Conservation (phyloP, 805 yeast species). For the Ogataea nonfermentans region DNA sequence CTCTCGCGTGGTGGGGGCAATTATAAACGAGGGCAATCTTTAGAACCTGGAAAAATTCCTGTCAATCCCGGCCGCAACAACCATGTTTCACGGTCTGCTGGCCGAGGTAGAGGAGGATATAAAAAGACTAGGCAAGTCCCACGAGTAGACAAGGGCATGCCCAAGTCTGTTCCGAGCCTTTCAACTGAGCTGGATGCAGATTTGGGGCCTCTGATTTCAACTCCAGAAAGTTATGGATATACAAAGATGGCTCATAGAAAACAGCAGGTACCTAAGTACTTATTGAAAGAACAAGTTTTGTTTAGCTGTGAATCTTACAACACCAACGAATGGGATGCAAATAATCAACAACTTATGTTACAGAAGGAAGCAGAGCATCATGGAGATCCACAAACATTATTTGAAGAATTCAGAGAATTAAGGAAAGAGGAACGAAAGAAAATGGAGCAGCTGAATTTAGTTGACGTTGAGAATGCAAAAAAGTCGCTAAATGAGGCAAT, state of each 20-base stretch:
- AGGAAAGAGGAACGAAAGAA: slow-evolving; percentile 69
- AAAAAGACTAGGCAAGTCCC: slow-evolving; percentile 4
- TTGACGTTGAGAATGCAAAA: slow-evolving; percentile 81
- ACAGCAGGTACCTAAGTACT: slow-evolving; percentile 30
- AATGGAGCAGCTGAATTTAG: slow-evolving; percentile 80
- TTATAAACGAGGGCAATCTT: slow-evolving; percentile 1
- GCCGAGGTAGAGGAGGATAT: slow-evolving; percentile 7
- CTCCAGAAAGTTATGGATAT: slow-evolving; percentile 33
- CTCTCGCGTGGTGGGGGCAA: slow-evolving; percentile 2
- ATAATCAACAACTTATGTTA: slow-evolving; percentile 65
- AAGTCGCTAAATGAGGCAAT: slow-evolving; percentile 89
- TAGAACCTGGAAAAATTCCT: slow-evolving; percentile 2
- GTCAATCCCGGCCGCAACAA: slow-evolving; percentile 8
- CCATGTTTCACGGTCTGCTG: not conserved
- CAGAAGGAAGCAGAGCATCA: slow-evolving; percentile 43
- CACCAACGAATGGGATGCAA: slow-evolving; percentile 64
- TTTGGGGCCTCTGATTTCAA: slow-evolving; percentile 30
- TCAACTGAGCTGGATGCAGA: slow-evolving; percentile 8
- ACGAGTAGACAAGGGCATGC: slow-evolving; percentile 4
- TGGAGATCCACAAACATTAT: slow-evolving; percentile 65
- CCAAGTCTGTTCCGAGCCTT: not conserved
- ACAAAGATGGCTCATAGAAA: slow-evolving; percentile 19
- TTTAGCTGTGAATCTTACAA: slow-evolving; percentile 35
- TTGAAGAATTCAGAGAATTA: slow-evolving; percentile 71
- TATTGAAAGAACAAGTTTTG: slow-evolving; percentile 32